These are phyloP conservation scores for Infundibulicybe gibba DNA, from an alignment of 768 basidiomycete species.

Conservation along the genomic window DNA sequence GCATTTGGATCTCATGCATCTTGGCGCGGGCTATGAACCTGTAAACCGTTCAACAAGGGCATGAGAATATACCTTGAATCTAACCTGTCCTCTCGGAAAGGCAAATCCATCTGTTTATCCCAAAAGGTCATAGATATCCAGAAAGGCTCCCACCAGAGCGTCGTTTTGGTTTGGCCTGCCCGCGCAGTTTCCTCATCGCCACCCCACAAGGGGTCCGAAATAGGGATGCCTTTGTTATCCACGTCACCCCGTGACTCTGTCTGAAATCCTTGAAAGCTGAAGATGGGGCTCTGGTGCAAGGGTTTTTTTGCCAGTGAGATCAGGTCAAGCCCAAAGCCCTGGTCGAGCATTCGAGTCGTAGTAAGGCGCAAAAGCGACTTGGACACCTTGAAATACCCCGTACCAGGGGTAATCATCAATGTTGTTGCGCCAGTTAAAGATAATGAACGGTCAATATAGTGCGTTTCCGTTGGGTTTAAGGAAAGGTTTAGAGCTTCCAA, in stretches of 20 bases:
- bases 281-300: constrained; percentile 89
- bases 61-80: constrained; percentile 7
- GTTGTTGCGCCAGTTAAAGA: constrained; percentile 84
- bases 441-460: constrained; percentile 93
- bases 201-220: constrained; percentile 74
- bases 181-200: constrained; percentile 46
- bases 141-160: constrained; percentile 90
- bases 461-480: constrained; percentile 88
- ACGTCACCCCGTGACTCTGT: constrained; percentile 44
- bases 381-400: constrained; percentile 89
- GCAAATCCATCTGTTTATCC: constrained; percentile 85
- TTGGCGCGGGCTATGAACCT: constrained; percentile 94
- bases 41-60: not conserved
- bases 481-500: constrained; percentile 93
- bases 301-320: constrained; percentile 89
- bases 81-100: constrained; percentile 75
- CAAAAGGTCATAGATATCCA: constrained; percentile 82
- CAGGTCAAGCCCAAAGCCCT: constrained; percentile 87
- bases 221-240: constrained; percentile 43
- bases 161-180: constrained; percentile 39
- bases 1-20: constrained; percentile 96
- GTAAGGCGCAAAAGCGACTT: constrained; percentile 89
- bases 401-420: constrained; percentile 88
- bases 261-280: constrained; percentile 77
- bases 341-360: constrained; percentile 89